A percentile compares a stretch with the other conserved stretches of the same genome.
Conservation (phyloP, 225 moss, liverwort and hornwort species). For the Anthoceros angustus region DNA sequence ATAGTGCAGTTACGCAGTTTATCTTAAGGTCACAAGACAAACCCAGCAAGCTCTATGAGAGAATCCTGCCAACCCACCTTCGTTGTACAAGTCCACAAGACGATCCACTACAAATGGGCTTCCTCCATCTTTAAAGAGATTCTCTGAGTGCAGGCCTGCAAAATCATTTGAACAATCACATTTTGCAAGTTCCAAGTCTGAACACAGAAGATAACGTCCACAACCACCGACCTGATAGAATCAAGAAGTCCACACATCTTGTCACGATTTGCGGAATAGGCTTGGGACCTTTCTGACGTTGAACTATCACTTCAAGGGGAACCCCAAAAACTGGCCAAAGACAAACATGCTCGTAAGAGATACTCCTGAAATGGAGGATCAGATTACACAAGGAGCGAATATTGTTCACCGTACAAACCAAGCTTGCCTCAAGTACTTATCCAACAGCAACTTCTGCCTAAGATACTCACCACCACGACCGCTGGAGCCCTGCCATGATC, state of each 20-base stretch:
- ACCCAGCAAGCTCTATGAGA: neutral
- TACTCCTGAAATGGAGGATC: neutral
- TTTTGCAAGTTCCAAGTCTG: neutral
- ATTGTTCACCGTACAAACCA: neutral
- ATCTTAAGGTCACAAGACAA: neutral
- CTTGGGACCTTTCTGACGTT: slow-evolving; percentile 38
- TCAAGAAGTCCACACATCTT: slow-evolving; percentile 51
- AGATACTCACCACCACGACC: slow-evolving; percentile 40
- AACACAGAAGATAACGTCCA: neutral
- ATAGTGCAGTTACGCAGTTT: too few relatives aligned
- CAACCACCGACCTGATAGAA: slow-evolving; percentile 28
- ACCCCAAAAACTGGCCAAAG: slow-evolving; percentile 38
- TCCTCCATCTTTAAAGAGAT: slow-evolving; percentile 49
- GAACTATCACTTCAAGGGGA: slow-evolving; percentile 37
- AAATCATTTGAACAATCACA: neutral
- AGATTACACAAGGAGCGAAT: neutral
- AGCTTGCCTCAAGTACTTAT: neutral
- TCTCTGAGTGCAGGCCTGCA: slow-evolving; percentile 50
- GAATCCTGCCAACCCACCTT: slow-evolving; percentile 18
- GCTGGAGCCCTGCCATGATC: slow-evolving; percentile 23
- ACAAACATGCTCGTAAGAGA: neutral
- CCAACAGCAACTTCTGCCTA: neutral
- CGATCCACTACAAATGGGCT: slow-evolving; percentile 44
- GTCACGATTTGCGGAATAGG: slow-evolving; percentile 46
- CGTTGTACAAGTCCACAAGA: slow-evolving; percentile 32